These are phyloP conservation scores for Populus hybrid DNA, from an alignment of 441 rosid species.

Conservation along the genomic window DNA sequence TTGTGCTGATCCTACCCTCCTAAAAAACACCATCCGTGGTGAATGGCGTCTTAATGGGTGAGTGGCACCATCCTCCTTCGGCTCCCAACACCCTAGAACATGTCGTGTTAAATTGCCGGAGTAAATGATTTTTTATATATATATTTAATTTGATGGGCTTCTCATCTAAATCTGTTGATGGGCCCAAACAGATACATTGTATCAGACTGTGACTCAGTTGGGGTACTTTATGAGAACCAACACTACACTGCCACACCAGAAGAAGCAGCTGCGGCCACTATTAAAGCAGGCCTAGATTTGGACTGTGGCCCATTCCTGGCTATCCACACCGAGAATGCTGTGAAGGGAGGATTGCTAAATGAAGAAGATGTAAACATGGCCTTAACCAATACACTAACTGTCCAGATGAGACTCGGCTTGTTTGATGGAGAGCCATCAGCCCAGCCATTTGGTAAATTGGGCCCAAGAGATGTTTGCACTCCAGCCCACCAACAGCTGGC, in stretches of 20 bases:
- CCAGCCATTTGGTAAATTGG: conserved; percentile 56
- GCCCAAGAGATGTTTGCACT: conserved; percentile 73
- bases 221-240: conserved; percentile 62
- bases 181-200: too few species aligned
- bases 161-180: background rate
- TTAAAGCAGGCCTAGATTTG: conserved; percentile 87
- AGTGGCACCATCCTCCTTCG: background rate
- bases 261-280: conserved; percentile 63
- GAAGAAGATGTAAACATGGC: conserved; percentile 66
- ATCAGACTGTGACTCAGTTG: conserved; percentile 90
- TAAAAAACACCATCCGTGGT: conserved; percentile 60
- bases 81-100: too few species aligned
- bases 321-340: conserved; percentile 61
- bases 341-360: conserved; percentile 40
- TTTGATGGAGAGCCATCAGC: conserved; percentile 70
- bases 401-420: conserved; percentile 94
- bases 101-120: background rate
- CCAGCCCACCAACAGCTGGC: conserved; percentile 77
- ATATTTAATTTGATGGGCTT: too few species aligned
- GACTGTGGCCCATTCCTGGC: conserved; percentile 92
- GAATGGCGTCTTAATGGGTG: conserved; percentile 86
- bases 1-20: conserved; percentile 82
- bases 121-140: background rate
- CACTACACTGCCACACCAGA: conserved; percentile 71
- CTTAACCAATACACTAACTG: conserved; percentile 55